These are phyloP conservation scores for Megacollybia marginata DNA, from an alignment of 768 basidiomycete species.

Conservation along the genomic window DNA sequence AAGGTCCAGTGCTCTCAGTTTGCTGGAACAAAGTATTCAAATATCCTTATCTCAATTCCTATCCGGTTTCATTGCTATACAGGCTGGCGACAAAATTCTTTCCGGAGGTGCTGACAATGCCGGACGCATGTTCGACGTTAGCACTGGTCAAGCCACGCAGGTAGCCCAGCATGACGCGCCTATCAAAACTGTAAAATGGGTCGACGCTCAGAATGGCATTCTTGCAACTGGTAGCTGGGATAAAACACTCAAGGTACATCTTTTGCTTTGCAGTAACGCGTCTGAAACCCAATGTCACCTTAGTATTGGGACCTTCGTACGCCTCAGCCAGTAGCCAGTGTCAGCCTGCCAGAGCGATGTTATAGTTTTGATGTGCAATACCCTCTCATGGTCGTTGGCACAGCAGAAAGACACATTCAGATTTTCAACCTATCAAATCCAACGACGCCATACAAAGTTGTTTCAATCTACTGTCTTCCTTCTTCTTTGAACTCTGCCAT, in stretches of 20 bases:
- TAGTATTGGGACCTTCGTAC: constrained; percentile 93
- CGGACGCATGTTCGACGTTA: constrained; percentile 87
- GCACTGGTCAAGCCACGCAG: constrained; percentile 73
- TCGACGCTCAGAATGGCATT: constrained; percentile 70
- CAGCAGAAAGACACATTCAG: constrained; percentile 87
- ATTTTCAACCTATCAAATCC: constrained; percentile 86
- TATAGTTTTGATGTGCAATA: constrained; percentile 81
- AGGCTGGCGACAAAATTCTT: constrained; percentile 89
- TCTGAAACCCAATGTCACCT: constrained; percentile 1
- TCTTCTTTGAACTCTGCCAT: not conserved
- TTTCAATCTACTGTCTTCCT: constrained; percentile 4
- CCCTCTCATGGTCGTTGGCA: constrained; percentile 85
- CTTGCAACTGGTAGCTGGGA: constrained; percentile 97
- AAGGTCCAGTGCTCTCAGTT: constrained; percentile 81
- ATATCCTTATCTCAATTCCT: not conserved
- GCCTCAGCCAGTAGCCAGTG: constrained; percentile 66
- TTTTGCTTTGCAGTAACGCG: constrained; percentile 1
- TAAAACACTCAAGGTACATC: constrained; percentile 82
- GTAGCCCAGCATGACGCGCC: constrained; percentile 90
- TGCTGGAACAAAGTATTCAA: constrained; percentile 83
- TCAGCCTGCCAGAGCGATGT: constrained; percentile 84
- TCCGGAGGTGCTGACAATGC: constrained; percentile 95
- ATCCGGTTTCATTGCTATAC: constrained; percentile 3
- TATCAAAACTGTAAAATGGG: constrained; percentile 75
- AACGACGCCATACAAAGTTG: constrained; percentile 67